These are phyloP conservation scores for Hypoxylon fragiforme DNA, from an alignment of 495 filamentous ascomycete genomes.

Conservation along the genomic window DNA sequence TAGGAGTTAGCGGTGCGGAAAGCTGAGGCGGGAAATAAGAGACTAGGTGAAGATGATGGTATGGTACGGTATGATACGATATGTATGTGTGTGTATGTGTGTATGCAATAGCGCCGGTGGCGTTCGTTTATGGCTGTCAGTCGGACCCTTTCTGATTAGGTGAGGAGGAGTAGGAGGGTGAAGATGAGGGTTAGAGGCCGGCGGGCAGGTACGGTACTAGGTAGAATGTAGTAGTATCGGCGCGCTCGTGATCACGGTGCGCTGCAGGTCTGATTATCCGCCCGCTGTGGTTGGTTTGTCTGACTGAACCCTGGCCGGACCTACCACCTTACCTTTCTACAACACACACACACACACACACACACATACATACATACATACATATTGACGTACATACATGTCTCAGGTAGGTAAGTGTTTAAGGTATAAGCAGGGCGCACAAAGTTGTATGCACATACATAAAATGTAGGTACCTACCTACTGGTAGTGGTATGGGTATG, in stretches of 20 bases:
- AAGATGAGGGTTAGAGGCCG: not conserved
- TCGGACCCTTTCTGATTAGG: slow-evolving; percentile 1
- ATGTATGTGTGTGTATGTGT: too few relatives aligned
- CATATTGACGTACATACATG: too few relatives aligned
- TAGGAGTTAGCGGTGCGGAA: not conserved
- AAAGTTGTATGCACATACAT: not conserved
- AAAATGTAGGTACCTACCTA: not conserved
- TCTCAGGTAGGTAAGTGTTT: too few relatives aligned
- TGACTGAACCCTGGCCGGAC: not conserved
- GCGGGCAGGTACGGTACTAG: not conserved
- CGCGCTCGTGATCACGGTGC: slow-evolving; percentile 26
- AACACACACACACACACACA: too few relatives aligned
- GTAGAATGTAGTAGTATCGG: slow-evolving; percentile 9
- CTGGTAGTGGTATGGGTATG: too few relatives aligned
- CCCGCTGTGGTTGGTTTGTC: slow-evolving; percentile 24
- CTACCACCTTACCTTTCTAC: not conserved
- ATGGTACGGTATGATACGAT: not conserved
- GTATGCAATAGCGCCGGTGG: not conserved
- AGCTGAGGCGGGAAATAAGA: not conserved
- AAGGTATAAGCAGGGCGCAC: too few relatives aligned
- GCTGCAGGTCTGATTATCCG: slow-evolving; percentile 30
- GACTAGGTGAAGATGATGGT: not conserved
- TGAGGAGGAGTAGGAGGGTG: slow-evolving; percentile 3
- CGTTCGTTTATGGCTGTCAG: slow-evolving; percentile 1
- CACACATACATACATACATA: too few relatives aligned